Base-by-base conservation (phyloP, 352 stramenopile genomes). In the Ophiocytium majus region DNA sequence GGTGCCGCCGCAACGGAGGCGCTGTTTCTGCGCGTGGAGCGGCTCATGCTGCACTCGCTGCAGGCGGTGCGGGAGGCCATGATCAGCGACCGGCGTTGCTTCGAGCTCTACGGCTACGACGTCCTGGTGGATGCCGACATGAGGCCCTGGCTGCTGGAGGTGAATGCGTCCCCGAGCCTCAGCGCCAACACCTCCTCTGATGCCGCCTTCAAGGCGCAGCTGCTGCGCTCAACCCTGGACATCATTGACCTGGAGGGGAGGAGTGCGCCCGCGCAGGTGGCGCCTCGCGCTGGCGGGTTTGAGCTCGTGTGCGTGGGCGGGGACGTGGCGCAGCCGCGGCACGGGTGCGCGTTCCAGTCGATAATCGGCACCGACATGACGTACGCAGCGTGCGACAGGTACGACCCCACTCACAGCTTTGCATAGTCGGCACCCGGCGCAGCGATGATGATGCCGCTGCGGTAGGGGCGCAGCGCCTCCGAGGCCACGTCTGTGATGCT, bases 101-200 rank as follows among this genome's bases (percentile, higher is more conserved):
- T 98, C 85, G 95, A 98, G 86, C 81, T 98, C 35, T 96, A 96
- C 80, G 96, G 96, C 5, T 98, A 97, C 89, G 95, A 98, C 88
- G 93, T 98, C 33, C 90, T 98, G 23, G 87, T 98, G 34, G 95
- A 98, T 88, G 86, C 92, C 9, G 84, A 93, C 10, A 92, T 97
- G 50, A 93, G 93, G 9, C 94, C 94, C 43, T 98, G 95, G 95
- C 92, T 98, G 1, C 95, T 98, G 50, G 96, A 98, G 89, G 96
- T 98, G 81, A 98, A 98, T 87, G 93, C 94, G 74, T 97, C 93
- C 80, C 96, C 96, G 32, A 97, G 93, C 14, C 93, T 98, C 5
- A 75, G 19, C 19, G 63, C 19, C 5, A 34, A 9, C 63, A 75
- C 19, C 5, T 23, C 5, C 63, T 1, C 31, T 9, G 63, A 75